phyloP scores from a whole-genome alignment of 192 early-diverging fungal species.

The Backusella macrospora region DNA sequence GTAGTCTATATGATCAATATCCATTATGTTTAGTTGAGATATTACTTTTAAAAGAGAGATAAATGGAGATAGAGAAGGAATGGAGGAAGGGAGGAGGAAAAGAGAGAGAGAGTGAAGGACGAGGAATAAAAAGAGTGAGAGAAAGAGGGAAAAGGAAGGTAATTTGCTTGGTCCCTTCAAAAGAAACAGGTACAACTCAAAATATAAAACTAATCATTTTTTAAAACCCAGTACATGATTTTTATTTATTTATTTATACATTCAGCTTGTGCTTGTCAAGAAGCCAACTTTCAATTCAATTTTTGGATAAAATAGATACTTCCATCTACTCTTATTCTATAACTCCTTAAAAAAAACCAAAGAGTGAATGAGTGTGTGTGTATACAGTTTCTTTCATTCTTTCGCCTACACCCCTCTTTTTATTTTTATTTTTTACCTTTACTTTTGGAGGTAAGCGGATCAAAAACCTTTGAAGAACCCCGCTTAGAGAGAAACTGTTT shows the following conservation, averaged over 20 bases:
- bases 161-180: background rate
- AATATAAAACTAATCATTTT: background rate
- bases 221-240: background rate
- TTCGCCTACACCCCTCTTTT: no score
- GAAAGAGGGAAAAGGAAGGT: slow-evolving; percentile 7
- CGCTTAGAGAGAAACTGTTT: no score
- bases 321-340: no score
- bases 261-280: slow-evolving; percentile 5
- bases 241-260: background rate
- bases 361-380: no score
- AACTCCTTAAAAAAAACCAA: no score
- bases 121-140: background rate
- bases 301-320: no score
- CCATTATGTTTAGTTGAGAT: slow-evolving; percentile 9
- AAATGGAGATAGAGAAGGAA: background rate
- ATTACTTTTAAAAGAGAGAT: background rate
- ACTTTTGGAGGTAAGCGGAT: no score
- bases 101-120: background rate
- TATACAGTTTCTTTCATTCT: no score
- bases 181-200: slow-evolving; percentile 2
- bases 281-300: no score
- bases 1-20: slow-evolving; percentile 33
- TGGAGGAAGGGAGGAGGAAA: background rate
- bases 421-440: no score
- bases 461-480: no score